Base-by-base conservation (phyloP, 768 basidiomycete species). In the Tricholoma sp. region DNA sequence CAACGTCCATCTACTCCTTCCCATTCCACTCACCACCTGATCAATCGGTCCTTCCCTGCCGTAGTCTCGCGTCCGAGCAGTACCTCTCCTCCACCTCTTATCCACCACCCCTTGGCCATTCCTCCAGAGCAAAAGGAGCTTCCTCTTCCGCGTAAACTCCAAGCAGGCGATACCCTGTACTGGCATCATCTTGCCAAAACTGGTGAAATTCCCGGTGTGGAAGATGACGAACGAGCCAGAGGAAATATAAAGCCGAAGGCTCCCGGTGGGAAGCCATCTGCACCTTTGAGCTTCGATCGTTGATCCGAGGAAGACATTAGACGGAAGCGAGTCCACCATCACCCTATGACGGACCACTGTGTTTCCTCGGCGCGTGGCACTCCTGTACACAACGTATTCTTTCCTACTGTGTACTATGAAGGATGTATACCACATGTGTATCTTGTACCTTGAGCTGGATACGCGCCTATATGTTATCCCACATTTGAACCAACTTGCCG, bases 101-200 rank as follows among this genome's bases (percentile, higher is more conserved):
- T 64, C 39, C 65, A 60, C 45, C 52, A 68, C 45, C 54, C 72
- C 32, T 68, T 59, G 18, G 60, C 63, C 45, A 51, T 66, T 45
- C 64, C 70, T 60, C 59, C 68, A 55, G 77, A 80, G 55, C 72
- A 72, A 56, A 72, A 73, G 58, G 78, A 80, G 53, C 63, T 66
- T 6, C 71, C 75, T 37, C 57, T 52, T 55, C 68, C 70, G 36
- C 72, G 71, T 55, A 74, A 68, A 49, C 78, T 86, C 32, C 75
- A 72, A 62, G 72, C 76, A 9, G 88, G 88, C 18, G 86, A 89
- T 58, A 65, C 82, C 9, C 72, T 91, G 15, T 88, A 79, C 64
- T 91, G 89, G 89, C 88, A 91, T 66, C 84, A 90, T 61, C 83
- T 91, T 57, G 68, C 77, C 49, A 82, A 81, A 60, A 80, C 76